These are phyloP conservation scores for Fusarium praegraminearum DNA, from an alignment of 2,329 filamentous ascomycete genomes.

Conservation along the genomic window DNA sequence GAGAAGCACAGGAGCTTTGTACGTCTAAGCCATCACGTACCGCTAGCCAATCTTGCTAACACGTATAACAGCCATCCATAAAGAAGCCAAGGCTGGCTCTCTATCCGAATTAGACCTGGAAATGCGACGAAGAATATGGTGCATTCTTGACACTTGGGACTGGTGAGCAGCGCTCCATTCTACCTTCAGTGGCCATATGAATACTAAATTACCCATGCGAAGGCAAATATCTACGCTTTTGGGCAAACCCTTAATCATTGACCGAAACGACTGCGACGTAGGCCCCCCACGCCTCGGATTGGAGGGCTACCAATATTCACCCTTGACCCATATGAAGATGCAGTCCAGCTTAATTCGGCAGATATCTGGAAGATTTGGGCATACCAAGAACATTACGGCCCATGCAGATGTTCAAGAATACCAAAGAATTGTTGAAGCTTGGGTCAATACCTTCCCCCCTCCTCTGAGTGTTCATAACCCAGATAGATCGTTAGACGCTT, in stretches of 20 bases:
- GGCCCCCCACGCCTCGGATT: slow-evolving; percentile 51
- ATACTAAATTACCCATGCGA: background rate
- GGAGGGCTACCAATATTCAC: slow-evolving; percentile 51
- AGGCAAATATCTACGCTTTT: slow-evolving; percentile 55
- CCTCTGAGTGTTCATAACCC: slow-evolving; percentile 55
- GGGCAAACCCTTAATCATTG: slow-evolving; percentile 52
- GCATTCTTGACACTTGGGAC: slow-evolving; percentile 54
- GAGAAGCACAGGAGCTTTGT: slow-evolving; percentile 55
- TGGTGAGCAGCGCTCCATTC: slow-evolving; percentile 47
- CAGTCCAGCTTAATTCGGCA: slow-evolving; percentile 52
- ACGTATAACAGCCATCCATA: slow-evolving; percentile 46
- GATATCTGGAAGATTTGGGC: slow-evolving; percentile 50
- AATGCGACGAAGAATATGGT: slow-evolving; percentile 54
- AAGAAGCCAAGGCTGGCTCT: slow-evolving; percentile 46
- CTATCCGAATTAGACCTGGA: slow-evolving; percentile 53
- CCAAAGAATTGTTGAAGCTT: slow-evolving; percentile 54
- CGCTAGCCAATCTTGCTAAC: slow-evolving; percentile 11
- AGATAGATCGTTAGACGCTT: slow-evolving; percentile 57
- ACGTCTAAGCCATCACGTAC: background rate
- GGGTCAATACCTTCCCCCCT: slow-evolving; percentile 58
- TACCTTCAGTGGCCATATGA: background rate
- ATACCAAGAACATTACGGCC: slow-evolving; percentile 46
- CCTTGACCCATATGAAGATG: slow-evolving; percentile 53
- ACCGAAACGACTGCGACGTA: slow-evolving; percentile 51
- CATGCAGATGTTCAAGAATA: slow-evolving; percentile 51